Evolutionary conservation across 148 eudicot species (phyloP), one percentile per base, ranked within the genome.

Genomic region (Silene conica): DNA sequence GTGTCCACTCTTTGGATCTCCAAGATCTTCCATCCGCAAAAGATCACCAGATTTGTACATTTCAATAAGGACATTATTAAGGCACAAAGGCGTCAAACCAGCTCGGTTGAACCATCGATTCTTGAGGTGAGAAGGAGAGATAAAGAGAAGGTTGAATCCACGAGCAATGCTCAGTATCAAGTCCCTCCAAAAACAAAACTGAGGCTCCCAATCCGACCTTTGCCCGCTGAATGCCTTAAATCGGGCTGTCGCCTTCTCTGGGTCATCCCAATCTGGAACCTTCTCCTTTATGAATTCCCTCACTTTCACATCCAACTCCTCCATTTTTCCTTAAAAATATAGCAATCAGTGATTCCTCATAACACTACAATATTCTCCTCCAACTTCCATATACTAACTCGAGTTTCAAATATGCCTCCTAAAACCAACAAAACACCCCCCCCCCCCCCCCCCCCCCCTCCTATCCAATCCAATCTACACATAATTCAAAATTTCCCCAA

Each of bases 191-290:
- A 94, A 94, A 15, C 8, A 9, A 69, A 79, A 94, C 8, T 69
- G 90, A 64, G 85, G 76, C 68, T 88, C 87, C 97, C 97, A 94
- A 76, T 94, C 98, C 4, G 86, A 82, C 76, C 86, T 87, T 80
- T 91, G 98, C 8, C 98, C 98, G 63, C 92, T 94, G 41, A 94
- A 88, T 11, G 89, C 98, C 81, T 91, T 94, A 74, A 86, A 94
- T 23, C 97, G 73, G 12, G 90, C 87, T 28, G 73, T 85, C 34
- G 79, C 25, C 80, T 84, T 85, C 41, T 77, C 82, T 10, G 85
- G 90, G 26, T 89, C 86, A 71, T 94, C 93, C 98, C 98, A 94
- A 65, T 87, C 98, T 15, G 64, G 75, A 18, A 94, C 87, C 75
- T 80, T 82, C 67, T 80, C 82, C 76, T 73, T 78, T 70, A 89